Evolutionary conservation across 2,329 filamentous ascomycete species (phyloP).

Genomic region (Dryadomyces sulphureus): DNA sequence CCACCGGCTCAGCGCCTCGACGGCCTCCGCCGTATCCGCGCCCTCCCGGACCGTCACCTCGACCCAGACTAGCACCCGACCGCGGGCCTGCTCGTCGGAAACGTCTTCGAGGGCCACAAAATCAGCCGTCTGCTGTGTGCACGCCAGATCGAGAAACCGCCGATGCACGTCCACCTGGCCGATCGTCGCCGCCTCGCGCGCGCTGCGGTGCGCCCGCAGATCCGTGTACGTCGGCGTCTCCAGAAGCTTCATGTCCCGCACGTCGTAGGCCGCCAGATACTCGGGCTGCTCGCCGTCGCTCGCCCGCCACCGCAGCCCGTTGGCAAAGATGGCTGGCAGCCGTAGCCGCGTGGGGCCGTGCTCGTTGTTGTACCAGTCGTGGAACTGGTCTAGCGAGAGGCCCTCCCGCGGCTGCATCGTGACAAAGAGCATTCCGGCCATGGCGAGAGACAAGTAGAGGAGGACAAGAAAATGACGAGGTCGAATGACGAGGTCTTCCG

Average conservation of each 20-base stretch:
- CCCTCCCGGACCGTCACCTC: conserved; percentile 34
- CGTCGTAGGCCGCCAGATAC: conserved; percentile 72
- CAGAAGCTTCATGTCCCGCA: conserved; percentile 58
- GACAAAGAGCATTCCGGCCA: conserved; percentile 60
- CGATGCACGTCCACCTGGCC: conserved; percentile 49
- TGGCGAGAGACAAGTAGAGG: background rate
- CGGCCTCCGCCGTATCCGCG: conserved; percentile 25
- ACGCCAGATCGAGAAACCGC: conserved; percentile 53
- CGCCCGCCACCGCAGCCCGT: conserved; percentile 66
- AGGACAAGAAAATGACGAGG: background rate
- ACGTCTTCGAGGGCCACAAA: conserved; percentile 47
- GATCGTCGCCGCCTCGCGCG: conserved; percentile 38
- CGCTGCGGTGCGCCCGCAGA: conserved; percentile 42
- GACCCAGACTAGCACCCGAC: conserved; percentile 47
- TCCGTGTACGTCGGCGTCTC: conserved; percentile 54
- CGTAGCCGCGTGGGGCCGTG: conserved; percentile 72
- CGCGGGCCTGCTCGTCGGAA: conserved; percentile 32
- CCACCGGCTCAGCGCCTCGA: conserved; percentile 44
- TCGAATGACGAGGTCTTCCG: too few species aligned
- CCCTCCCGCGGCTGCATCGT: conserved; percentile 66
- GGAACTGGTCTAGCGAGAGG: conserved; percentile 55
- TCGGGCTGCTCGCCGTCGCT: conserved; percentile 47
- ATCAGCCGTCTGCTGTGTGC: conserved; percentile 35
- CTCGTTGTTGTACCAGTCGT: conserved; percentile 92
- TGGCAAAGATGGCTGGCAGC: conserved; percentile 55